phyloP scores from a whole-genome alignment of 768 basidiomycete species.

The Xanthoconium purpureum region DNA sequence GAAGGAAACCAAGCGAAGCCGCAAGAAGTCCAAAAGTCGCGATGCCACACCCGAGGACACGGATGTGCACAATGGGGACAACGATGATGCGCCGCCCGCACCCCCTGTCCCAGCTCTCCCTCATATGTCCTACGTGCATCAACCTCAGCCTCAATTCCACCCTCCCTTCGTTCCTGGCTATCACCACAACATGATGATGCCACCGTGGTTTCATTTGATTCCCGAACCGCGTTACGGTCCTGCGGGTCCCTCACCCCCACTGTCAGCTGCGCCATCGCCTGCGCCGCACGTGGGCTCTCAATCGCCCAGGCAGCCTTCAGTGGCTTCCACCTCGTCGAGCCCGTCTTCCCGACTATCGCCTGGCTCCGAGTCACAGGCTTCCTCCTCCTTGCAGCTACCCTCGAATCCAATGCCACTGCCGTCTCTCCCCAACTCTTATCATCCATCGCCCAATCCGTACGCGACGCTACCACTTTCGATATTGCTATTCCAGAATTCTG shows the following conservation, averaged over 20 bases:
- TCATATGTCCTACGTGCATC: neutral
- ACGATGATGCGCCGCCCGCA: neutral
- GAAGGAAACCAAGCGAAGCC: slow-evolving; percentile 43
- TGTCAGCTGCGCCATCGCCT: slow-evolving; percentile 52
- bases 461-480: slow-evolving; percentile 6
- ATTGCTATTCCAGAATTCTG: slow-evolving; percentile 1
- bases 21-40: slow-evolving; percentile 22
- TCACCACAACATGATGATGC: slow-evolving; percentile 8
- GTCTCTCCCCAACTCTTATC: slow-evolving; percentile 10
- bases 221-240: slow-evolving; percentile 30
- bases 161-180: neutral
- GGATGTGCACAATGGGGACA: neutral
- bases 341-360: slow-evolving; percentile 8
- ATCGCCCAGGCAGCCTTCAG: slow-evolving; percentile 10
- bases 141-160: neutral
- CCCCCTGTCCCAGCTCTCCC: neutral
- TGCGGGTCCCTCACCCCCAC: slow-evolving; percentile 50
- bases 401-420: neutral
- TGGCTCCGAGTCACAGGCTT: slow-evolving; percentile 16
- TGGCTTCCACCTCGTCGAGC: slow-evolving; percentile 14
- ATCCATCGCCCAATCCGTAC: slow-evolving; percentile 9
- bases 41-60: slow-evolving; percentile 15
- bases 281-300: slow-evolving; percentile 15
- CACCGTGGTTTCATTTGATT: neutral
- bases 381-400: slow-evolving; percentile 14